Percentiles rank a stretch among this genome's conserved stretches.
Evolutionary conservation across 202 grass and related monocot species (phyloP).

Genomic region (Saccharum hybrid): DNA sequence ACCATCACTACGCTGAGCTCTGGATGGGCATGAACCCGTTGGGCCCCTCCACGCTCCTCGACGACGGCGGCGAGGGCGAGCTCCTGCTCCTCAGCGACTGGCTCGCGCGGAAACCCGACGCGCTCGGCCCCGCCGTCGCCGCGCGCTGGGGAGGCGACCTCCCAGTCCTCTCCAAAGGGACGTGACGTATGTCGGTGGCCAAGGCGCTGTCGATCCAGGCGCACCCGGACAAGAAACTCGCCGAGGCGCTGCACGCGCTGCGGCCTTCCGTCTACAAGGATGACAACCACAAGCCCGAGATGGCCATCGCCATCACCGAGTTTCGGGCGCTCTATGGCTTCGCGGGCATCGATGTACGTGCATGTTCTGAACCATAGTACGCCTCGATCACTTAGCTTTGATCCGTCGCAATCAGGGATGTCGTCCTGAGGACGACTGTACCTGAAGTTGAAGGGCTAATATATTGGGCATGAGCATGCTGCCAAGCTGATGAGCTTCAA

Average conservation of each 20-base stretch:
- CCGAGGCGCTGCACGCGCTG: constrained; percentile 64
- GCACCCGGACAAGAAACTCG: constrained; percentile 40
- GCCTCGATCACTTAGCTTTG: no score
- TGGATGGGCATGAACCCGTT: constrained; percentile 94
- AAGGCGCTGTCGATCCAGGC: no score
- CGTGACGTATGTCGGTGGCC: no score
- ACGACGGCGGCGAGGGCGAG: background rate
- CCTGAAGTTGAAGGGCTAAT: constrained; percentile 65
- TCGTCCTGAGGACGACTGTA: constrained; percentile 67
- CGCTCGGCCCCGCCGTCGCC: constrained; percentile 63
- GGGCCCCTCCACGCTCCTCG: constrained; percentile 51
- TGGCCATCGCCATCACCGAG: constrained; percentile 86
- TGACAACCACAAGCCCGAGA: constrained; percentile 88
- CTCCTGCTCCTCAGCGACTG: constrained; percentile 51
- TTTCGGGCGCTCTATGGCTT: constrained; percentile 91
- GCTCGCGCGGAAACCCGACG: constrained; percentile 54
- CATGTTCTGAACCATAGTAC: no score
- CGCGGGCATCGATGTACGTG: constrained; percentile 13
- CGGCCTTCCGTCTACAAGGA: constrained; percentile 74
- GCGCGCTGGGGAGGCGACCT: constrained; percentile 75
- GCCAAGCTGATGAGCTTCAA: no score
- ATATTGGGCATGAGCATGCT: constrained; percentile 1
- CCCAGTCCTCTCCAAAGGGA: constrained; percentile 95
- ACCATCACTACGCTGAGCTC: constrained; percentile 77
- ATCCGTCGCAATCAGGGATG: constrained; percentile 41